Base-by-base conservation (phyloP, 129 eudicot genomes). In the Artemisia tridentata region DNA sequence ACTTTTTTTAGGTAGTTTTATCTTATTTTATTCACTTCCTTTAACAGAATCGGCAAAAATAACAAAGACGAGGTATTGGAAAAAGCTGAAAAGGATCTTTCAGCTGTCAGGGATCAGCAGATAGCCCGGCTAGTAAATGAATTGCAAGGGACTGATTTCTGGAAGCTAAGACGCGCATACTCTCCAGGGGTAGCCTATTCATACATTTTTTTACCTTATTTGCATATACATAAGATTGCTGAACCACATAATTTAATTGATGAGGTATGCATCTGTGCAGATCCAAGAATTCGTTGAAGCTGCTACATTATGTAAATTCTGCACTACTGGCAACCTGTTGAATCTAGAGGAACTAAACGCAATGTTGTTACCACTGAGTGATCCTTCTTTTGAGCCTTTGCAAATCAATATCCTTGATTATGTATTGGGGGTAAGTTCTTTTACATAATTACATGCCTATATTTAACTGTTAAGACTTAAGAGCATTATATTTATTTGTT, bases 91-190 rank as follows among this genome's bases (percentile, higher is more conserved):
- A 90, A 87, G 51, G 97, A 93, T 88, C 83, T 93, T 74, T 83
- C 86, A 53, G 88, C 87, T 62, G 97, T 93, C 73, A 79, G 64
- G 65, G 85, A 85, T 65, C 99, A 90, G 65, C 59, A 87, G 68
- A 61, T 93, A 58, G 75, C 91, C 31, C 87, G 89, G 18, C 72
- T 93, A 65, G 89, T 87, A 4, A 85, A 93, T 57, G 99, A 93
- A 75, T 81, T 93, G 34, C 75, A 82, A 25, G 99, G 99, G 57
- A 84, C 93, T 3, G 99, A 93, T 80, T 93, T 85, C 51, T 93
- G 99, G 99, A 93, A 86, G 84, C 83, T 93, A 67, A 84, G 99
- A 84, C 88, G 96, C 15, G 99, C 99, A 56, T 93, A 93, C 62
- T 93, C 99, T 48, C 99, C 99, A 9, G 99, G 99, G 97, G 99